Evolutionary conservation across 352 stramenopile species (phyloP), one percentile per base, ranked within the genome.

Genomic region (Globisporangium sylvaticum): DNA sequence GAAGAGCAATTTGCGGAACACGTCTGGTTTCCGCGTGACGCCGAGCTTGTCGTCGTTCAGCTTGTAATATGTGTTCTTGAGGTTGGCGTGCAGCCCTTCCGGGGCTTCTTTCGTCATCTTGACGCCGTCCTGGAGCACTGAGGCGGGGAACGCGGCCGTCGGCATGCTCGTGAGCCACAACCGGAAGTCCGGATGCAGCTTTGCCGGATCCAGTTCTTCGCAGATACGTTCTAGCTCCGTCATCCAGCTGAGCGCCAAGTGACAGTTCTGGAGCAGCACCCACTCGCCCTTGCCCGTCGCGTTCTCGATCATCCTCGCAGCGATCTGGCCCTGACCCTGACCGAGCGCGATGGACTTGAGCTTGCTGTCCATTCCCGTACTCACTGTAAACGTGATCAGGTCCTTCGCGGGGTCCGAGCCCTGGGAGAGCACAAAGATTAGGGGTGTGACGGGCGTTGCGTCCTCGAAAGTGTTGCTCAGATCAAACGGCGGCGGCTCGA

Each of bases 91-190:
- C 57, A 98, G 68, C 0, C 96, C 96, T 59, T 98, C 98, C 0
- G 96, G 96, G 0, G 96, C 92, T 64, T 99, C 96, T 64, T 98
- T 98, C 2, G 96, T 98, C 91, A 99, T 98, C 72, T 99, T 99
- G 7, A 99, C 93, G 10, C 94, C 89, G 58, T 97, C 96, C 72
- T 99, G 96, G 8, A 99, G 83, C 24, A 99, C 93, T 0, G 90
- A 92, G 0, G 97, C 92, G 0, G 96, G 96, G 71, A 96, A 96
- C 55, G 69, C 83, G 59, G 74, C 91, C 42, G 78, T 98, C 31
- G 73, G 79, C 67, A 80, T 94, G 79, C 81, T 97, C 22, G 95
- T 98, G 31, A 98, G 79, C 95, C 95, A 98, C 25, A 98, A 68
- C 0, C 95, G 88, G 65, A 98, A 99, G 74, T 99, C 96, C 7